phyloP scores from a whole-genome alignment of 345 rosid species.

The Stellera chamaejasme region DNA sequence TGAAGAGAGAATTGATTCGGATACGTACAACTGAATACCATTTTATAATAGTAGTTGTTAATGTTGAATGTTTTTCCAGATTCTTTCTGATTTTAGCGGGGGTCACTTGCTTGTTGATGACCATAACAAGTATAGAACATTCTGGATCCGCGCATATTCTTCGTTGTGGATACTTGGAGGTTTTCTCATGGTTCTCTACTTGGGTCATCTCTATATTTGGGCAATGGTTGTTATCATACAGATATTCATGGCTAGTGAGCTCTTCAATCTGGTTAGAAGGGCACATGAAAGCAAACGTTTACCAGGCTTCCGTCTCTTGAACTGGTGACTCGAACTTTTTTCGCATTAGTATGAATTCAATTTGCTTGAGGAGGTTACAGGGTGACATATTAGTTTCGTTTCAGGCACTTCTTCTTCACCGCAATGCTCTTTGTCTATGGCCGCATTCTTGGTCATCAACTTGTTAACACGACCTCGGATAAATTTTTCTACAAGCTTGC shows the following conservation, averaged over 20 bases:
- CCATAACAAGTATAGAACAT: constrained; percentile 59
- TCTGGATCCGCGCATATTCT: constrained; percentile 70
- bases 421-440: constrained; percentile 70
- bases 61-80: constrained; percentile 2
- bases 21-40: too few relatives aligned
- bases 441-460: constrained; percentile 57
- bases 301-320: constrained; percentile 80
- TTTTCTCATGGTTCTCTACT: constrained; percentile 56
- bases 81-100: constrained; percentile 36
- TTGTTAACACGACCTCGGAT: constrained; percentile 56
- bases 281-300: constrained; percentile 64
- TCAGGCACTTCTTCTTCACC: constrained; percentile 70
- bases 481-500: constrained; percentile 49
- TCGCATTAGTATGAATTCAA: too few relatives aligned
- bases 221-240: constrained; percentile 89
- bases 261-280: constrained; percentile 75
- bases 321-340: constrained; percentile 30
- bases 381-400: neutral
- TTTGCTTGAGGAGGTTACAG: too few relatives aligned
- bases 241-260: constrained; percentile 86
- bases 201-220: constrained; percentile 84
- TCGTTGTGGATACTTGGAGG: constrained; percentile 85
- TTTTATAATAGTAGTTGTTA: too few relatives aligned
- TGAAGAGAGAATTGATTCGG: too few relatives aligned
- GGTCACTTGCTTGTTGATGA: constrained; percentile 48